Evolutionary conservation across 345 rosid genomes (phyloP), one percentile per base, ranked within the genome.

Genomic region (Gossypium herbaceum): DNA sequence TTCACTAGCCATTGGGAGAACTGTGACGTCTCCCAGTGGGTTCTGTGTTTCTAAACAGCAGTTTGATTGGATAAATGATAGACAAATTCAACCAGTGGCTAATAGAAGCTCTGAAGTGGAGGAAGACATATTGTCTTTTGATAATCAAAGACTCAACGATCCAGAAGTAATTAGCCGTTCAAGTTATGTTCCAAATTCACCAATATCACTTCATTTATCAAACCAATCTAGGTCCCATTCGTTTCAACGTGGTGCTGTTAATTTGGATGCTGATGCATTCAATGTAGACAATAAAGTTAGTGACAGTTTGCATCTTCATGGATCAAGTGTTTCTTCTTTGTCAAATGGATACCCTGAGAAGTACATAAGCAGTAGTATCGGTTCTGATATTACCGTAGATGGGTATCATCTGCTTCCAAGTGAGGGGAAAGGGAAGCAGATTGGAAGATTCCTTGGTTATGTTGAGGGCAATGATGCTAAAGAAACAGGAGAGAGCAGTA

Each of bases 401-500:
- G 75, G 74, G 57, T 77, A 83, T 25, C 75, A 76, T 73, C 54
- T 83, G 45, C 84, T 77, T 73, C 56, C 84, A 62, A 82, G 59
- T 76, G 88, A 81, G 67, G 78, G 64, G 50, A 78, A 72, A 73
- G 82, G 39, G 78, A 77, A 59, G 12, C 82, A 73, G 72, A 68
- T 64, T 69, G 86, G 76, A 15, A 68, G 77, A 47, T 43, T 64
- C 2, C 78, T 76, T 17, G 64, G 75, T 34, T 68, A 79, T 56
- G 75, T 67, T 77, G 83, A 77, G 55, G 68, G 78, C 61, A 75
- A 73, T 75, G 74, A 75, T 45, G 29, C 77, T 29, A 13, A 70
- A 25, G 86, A 85, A 78, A 76, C 67, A 41, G 85, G 89, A 68
- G 97, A 94, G 82, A 85, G 85, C 86, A 91, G 82, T 80, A 92